Percentiles rank a stretch among this genome's conserved stretches.
Evolutionary conservation across 306 rosid genomes (phyloP).

Genomic region (Cucumis melo): DNA sequence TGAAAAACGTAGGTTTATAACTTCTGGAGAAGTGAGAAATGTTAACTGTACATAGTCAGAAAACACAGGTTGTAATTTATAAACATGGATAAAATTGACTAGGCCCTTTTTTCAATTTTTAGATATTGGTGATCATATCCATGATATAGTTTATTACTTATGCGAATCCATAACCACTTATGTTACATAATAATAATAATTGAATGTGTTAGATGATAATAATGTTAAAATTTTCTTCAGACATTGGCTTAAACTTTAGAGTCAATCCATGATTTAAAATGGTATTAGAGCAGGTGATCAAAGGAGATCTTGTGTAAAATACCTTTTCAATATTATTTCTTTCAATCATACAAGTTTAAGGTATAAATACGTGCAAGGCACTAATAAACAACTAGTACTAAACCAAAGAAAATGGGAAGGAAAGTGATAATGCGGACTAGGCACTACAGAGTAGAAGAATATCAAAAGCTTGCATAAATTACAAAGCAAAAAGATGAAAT

Average conservation of each 20-base stretch:
- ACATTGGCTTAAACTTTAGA: no score
- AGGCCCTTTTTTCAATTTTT: neutral
- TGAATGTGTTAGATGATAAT: no score
- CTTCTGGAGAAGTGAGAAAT: neutral
- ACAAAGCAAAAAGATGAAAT: neutral
- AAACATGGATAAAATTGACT: neutral
- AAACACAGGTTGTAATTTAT: neutral
- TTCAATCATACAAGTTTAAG: neutral
- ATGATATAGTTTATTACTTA: neutral
- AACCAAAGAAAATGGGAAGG: neutral
- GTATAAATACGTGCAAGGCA: neutral
- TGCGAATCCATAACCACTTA: neutral
- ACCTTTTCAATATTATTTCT: no score
- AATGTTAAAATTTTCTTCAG: no score
- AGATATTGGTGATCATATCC: neutral
- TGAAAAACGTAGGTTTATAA: neutral
- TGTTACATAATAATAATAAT: neutral
- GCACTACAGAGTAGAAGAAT: neutral
- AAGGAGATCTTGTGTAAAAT: no score
- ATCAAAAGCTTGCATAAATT: neutral
- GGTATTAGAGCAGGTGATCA: no score
- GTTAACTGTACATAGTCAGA: neutral
- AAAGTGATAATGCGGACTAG: neutral
- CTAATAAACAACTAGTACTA: neutral
- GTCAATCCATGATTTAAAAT: no score